Percentiles rank a stretch among this genome's conserved stretches.
Evolutionary conservation across 106 monocot genomes (phyloP).

Genomic region (Acorus calamus): DNA sequence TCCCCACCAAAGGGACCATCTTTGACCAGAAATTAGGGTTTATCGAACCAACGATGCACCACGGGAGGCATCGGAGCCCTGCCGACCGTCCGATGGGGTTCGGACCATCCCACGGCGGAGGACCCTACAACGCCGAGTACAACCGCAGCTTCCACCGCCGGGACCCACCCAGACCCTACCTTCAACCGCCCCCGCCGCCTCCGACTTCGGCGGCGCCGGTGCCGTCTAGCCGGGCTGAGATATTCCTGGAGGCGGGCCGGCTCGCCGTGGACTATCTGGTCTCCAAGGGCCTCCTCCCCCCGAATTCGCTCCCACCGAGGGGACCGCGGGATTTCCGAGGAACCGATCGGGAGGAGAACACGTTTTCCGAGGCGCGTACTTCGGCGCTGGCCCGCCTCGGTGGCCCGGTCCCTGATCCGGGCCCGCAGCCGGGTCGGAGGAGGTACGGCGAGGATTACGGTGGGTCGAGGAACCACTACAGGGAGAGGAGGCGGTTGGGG

Average conservation of each 20-base stretch:
- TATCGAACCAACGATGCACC: no score
- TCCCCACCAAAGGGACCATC: no score
- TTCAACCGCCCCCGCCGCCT: neutral
- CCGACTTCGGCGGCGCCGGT: constrained; percentile 13
- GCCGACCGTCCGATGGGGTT: no score
- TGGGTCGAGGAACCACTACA: constrained; percentile 16
- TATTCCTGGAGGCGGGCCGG: constrained; percentile 72
- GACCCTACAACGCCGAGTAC: no score
- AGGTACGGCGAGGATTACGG: constrained; percentile 34
- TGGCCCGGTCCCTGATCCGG: constrained; percentile 11
- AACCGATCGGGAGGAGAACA: neutral
- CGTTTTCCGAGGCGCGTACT: constrained; percentile 3
- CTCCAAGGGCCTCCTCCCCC: constrained; percentile 51
- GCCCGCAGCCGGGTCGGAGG: constrained; percentile 4
- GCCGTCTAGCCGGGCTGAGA: constrained; percentile 34
- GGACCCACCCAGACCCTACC: neutral
- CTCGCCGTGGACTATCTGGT: constrained; percentile 86
- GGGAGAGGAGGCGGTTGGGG: constrained; percentile 26
- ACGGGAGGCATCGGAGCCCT: no score
- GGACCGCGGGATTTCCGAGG: neutral
- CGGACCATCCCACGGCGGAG: no score
- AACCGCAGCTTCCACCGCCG: constrained; percentile 10
- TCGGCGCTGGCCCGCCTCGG: constrained; percentile 46
- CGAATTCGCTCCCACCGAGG: constrained; percentile 16
- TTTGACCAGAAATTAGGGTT: no score